Evolutionary conservation across 2,329 filamentous ascomycete genomes (phyloP).

Genomic region (Capronia coronata): DNA sequence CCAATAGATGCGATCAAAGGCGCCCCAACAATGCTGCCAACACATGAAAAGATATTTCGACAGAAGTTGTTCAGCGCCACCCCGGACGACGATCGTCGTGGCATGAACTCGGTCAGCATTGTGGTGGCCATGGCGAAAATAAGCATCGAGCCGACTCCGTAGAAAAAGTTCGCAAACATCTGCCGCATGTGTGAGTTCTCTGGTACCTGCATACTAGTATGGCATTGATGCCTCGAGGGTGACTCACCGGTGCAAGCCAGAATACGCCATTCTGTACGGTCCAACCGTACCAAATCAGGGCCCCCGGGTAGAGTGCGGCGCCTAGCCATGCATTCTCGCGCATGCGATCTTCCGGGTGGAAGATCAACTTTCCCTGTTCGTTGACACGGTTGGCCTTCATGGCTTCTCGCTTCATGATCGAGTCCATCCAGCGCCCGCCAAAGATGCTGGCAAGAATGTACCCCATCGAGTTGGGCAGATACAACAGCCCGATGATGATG

Average conservation of each 20-base stretch:
- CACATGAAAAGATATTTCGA: constrained; percentile 68
- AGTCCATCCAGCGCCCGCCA: constrained; percentile 71
- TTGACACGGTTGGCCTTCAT: constrained; percentile 63
- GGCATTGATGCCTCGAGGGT: constrained; percentile 6
- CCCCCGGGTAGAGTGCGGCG: constrained; percentile 61
- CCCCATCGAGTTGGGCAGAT: constrained; percentile 68
- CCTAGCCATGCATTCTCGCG: constrained; percentile 74
- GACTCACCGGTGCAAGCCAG: constrained; percentile 52
- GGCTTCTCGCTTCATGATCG: constrained; percentile 72
- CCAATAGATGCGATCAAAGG: constrained; percentile 66
- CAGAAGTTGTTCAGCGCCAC: constrained; percentile 71
- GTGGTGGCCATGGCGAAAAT: constrained; percentile 69
- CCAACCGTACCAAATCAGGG: constrained; percentile 74
- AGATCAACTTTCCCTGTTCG: constrained; percentile 58
- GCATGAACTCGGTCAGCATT: constrained; percentile 81
- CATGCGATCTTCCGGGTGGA: constrained; percentile 73
- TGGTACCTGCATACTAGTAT: constrained; percentile 23
- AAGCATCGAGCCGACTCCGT: constrained; percentile 72
- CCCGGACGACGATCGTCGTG: constrained; percentile 60
- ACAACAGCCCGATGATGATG: constrained; percentile 66
- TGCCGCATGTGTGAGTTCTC: constrained; percentile 28
- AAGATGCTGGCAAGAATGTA: constrained; percentile 63
- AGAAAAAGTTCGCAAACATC: constrained; percentile 63
- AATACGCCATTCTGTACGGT: constrained; percentile 55
- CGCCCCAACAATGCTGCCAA: constrained; percentile 62